Evolutionary conservation across 495 filamentous ascomycete species (phyloP), one percentile per base, ranked within the genome.

Genomic region (Annulohypoxylon nitens): DNA sequence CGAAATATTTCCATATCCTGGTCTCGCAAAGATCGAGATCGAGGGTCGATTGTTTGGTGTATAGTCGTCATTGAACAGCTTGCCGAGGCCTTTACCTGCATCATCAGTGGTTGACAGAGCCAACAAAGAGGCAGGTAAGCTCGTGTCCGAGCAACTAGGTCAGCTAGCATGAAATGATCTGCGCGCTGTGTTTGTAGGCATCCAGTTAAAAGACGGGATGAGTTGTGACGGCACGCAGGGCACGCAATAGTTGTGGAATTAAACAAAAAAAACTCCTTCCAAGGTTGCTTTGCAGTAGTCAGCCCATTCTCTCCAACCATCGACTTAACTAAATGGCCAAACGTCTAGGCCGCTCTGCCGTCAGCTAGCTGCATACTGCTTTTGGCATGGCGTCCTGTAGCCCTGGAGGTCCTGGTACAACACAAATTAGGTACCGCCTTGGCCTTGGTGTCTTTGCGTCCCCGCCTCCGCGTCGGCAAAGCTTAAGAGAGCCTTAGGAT

Each of bases 161-260:
- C 37, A 58, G 51, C 67, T 53, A 64, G 71, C 70, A 68, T 61
- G 64, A n/a, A 41, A 64, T 23, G 71, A 74, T 74, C 71, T 61
- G 61, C 65, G 71, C 48, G 66, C 71, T 70, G 65, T 60, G 61
- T 65, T 67, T 41, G 61, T 62, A 70, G 71, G 66, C 55, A 39
- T 45, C 66, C 66, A 74, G 71, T 74, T 62, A 70, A 36, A 43
- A 58, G 66, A 63, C 41, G 45, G 14, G 61, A 58, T 36, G 50
- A 36, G 20, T 62, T 63, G 65, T 61, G 70, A 73, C 67, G 61
- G 67, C 67, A 53, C 50, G 67, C 60, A 59, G 14, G 61, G 67
- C 67, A 53, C 50, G 67, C 60, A 59, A 23, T 70, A 3, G 16
- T 43, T 33, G 60, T 70, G 67, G 59, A 59, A 70, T 64, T 61